A percentile compares a stretch with the other conserved stretches of the same genome.
Conservation (phyloP, 163 green algal species). For the Volvox carteri region DNA sequence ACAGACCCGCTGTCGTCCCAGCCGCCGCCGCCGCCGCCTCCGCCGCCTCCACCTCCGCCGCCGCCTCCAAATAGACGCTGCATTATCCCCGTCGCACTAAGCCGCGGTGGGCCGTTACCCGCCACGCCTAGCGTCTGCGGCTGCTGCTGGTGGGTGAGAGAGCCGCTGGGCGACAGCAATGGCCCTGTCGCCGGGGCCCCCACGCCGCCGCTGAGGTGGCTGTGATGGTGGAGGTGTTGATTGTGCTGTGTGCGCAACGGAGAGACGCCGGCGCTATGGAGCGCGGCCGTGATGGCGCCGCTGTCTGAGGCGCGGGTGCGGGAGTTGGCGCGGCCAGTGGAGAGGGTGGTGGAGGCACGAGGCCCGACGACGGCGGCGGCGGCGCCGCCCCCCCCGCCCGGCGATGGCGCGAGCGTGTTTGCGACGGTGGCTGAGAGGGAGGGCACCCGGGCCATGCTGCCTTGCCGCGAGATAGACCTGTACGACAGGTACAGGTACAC, state of each 20-base stretch:
- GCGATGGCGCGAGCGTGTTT: not conserved
- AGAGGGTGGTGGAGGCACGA: not conserved
- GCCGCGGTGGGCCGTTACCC: not conserved
- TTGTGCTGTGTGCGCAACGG: conserved; percentile 19
- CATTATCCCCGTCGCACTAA: conserved; percentile 15
- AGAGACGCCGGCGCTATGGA: conserved; percentile 20
- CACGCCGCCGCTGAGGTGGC: not conserved
- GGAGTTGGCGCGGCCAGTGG: conserved; percentile 27
- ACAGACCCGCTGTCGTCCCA: not conserved
- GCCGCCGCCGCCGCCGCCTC: not conserved
- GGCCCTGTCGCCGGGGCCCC: not conserved
- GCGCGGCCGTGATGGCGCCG: conserved; percentile 5
- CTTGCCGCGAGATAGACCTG: conserved; percentile 13
- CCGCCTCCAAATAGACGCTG: not conserved
- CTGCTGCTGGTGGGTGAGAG: conserved; percentile 12
- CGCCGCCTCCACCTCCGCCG: not conserved
- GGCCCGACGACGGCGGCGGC: not conserved
- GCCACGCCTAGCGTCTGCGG: not conserved
- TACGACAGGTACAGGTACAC: not conserved
- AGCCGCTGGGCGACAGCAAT: not conserved
- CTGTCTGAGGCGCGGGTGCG: conserved; percentile 41
- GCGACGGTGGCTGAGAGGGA: not conserved
- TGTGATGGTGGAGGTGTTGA: not conserved
- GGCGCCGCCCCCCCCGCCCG: not conserved
- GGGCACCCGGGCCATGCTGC: conserved; percentile 3